Base-by-base conservation (phyloP, 1,284 basidiomycete species). In the Rhodotorula sp. region DNA sequence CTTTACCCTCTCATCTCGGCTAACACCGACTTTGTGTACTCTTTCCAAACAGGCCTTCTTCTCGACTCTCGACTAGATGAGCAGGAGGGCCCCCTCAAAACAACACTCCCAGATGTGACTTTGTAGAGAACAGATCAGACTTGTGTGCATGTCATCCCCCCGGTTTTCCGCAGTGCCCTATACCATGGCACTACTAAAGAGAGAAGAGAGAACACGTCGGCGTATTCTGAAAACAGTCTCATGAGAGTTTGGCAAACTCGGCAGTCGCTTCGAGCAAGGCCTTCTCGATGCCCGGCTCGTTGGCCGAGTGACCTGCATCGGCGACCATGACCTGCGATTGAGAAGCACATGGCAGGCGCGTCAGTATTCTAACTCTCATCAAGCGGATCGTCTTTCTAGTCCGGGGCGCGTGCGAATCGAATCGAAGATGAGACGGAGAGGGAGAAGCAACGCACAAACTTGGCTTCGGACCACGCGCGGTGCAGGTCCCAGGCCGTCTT, bases 241-340 rank as follows among this genome's bases (percentile, higher is more conserved):
- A 65, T 15, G 63, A n/a, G 34, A 73, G 58, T 65, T 77, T 80
- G 64, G 80, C 80, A 60, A 78, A 82, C 70, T 78, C 75, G 69
- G 81, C 78, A 0, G 80, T 79, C 23, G 82, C 92, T 84, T 91
- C 85, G 16, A 92, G 86, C 60, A 97, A 85, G 62, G 90, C 81
- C 80, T 89, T 88, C 29, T 87, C 83, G 26, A 85, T 94, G 7
- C 90, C 91, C 0, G 85, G 81, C 82, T 97, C 94, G 61, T 89
- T 87, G 29, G 92, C 87, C 29, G 90, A 92, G 81, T 97, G 94
- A 0, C 94, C 94, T 7, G 93, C 93, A 81, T 95, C 92, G n/a
- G 90, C 88, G 26, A 96, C 89, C 58, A 97, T 23, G 31, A 69
- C 48, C 59, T 78, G 70, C 64, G 73, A 73, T 29, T 69, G 68